Percentiles rank a stretch among this genome's conserved stretches.
These are phyloP conservation scores for Rhodotorula paludigena DNA, from an alignment of 768 basidiomycete genomes.

Conservation along the genomic window DNA sequence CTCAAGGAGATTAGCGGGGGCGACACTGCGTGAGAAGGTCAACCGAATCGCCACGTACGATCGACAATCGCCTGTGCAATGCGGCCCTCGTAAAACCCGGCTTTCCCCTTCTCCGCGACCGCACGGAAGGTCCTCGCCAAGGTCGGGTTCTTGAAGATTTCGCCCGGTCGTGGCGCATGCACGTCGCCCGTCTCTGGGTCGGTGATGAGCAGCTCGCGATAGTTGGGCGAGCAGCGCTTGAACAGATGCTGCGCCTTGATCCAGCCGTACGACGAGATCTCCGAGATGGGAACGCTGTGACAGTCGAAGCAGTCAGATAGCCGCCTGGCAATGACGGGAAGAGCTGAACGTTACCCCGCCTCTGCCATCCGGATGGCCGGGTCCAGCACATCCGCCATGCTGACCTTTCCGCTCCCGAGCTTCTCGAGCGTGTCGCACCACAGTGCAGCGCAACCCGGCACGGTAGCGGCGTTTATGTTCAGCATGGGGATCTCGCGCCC, in stretches of 20 bases:
- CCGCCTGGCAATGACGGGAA: neutral
- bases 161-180: constrained; percentile 70
- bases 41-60: constrained; percentile 45
- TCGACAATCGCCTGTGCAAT: constrained; percentile 85
- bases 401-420: constrained; percentile 71
- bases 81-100: constrained; percentile 89
- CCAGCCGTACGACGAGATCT: constrained; percentile 60
- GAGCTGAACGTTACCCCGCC: constrained; percentile 60
- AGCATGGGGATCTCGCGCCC: constrained; percentile 67
- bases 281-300: constrained; percentile 77
- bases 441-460: constrained; percentile 79
- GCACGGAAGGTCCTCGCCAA: constrained; percentile 78
- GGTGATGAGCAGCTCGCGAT: constrained; percentile 70
- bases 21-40: neutral
- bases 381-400: constrained; percentile 65
- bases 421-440: constrained; percentile 84
- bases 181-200: constrained; percentile 55
- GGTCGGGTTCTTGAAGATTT: constrained; percentile 56
- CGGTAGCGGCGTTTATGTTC: constrained; percentile 63
- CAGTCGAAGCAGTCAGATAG: neutral
- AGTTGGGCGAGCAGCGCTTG: constrained; percentile 59
- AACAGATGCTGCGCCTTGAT: constrained; percentile 49
- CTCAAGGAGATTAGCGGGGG: neutral
- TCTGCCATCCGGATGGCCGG: constrained; percentile 90
- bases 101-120: constrained; percentile 73